Evolutionary conservation across 2,329 filamentous ascomycete species (phyloP), one percentile per base, ranked within the genome.

Genomic region (Diaporthe sp.): DNA sequence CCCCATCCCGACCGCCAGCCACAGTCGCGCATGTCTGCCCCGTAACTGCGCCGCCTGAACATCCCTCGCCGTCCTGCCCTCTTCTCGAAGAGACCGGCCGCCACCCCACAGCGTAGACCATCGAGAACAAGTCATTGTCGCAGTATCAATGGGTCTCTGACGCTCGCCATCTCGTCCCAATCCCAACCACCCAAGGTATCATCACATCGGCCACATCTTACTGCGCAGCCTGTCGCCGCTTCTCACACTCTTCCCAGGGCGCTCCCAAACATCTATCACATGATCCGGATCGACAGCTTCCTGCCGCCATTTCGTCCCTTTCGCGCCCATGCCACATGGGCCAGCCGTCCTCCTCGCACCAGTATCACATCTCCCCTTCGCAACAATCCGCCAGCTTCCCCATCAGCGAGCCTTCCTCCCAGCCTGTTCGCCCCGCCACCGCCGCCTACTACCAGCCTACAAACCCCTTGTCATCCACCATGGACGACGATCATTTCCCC

Each of bases 361-460:
- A 84, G 84, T 81, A 80, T 84, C 72, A 84, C 84, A 71, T 85
- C 85, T 84, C 35, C 86, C 86, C 73, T 83, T 84, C 22, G 10
- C 89, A 91, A 75, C 87, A 89, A 71, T 89, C 89, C n/a, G 44
- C 47, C 63, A 53, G 59, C 63, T 90, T 90, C 80, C 83, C 82
- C 76, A 88, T 90, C 87, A 91, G 87, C 82, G 88, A 90, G 76
- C 86, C 87, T 72, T 87, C 87, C 9, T 82, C 82, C 4, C 81
- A 84, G 37, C 88, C 88, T 75, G 78, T 80, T 74, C 78, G 84
- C 59, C 78, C 81, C 12, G 77, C 80, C 9, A 32, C 8, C 32
- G n/a, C 44, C 47, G 77, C 78, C 72, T 86, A 83, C 73, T 83
- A 85, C 59, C 83, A 84, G 56, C 84, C 85, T 75, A 81, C 83